Evolutionary conservation across 768 basidiomycete genomes (phyloP).

Genomic region (Kwoniella pini): DNA sequence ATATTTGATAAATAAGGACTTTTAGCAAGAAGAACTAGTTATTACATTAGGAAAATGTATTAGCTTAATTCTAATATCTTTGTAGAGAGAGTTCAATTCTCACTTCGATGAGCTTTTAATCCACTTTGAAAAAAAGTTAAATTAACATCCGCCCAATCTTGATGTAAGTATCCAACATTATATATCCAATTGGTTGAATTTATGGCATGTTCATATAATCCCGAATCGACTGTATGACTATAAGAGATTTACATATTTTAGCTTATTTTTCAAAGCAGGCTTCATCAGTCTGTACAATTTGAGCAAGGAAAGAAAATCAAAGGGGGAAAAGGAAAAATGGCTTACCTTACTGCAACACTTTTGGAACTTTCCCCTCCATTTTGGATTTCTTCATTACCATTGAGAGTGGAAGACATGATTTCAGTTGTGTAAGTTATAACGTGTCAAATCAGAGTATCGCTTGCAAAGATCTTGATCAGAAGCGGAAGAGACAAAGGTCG

Average conservation of each 20-base stretch:
- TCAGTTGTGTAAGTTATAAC: neutral
- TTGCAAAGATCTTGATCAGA: too few relatives aligned
- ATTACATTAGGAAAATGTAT: neutral
- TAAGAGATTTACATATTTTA: too few relatives aligned
- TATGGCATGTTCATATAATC: slow-evolving; percentile 18
- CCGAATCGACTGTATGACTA: slow-evolving; percentile 14
- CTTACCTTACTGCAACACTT: slow-evolving; percentile 16
- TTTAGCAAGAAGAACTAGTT: slow-evolving; percentile 76
- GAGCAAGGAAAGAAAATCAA: neutral
- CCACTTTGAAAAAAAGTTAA: slow-evolving; percentile 32
- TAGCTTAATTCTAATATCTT: neutral
- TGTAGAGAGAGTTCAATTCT: slow-evolving; percentile 11
- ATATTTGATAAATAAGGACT: slow-evolving; percentile 85
- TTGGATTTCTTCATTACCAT: neutral
- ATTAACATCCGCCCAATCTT: slow-evolving; percentile 43
- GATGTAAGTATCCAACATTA: slow-evolving; percentile 36
- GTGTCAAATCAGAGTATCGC: too few relatives aligned
- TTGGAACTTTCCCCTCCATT: slow-evolving; percentile 33
- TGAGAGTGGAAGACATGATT: slow-evolving; percentile 9
- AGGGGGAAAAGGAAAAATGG: neutral
- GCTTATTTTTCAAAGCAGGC: too few relatives aligned
- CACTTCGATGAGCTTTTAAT: slow-evolving; percentile 46
- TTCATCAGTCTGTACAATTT: too few relatives aligned
- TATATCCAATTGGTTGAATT: slow-evolving; percentile 31
- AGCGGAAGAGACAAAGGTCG: too few relatives aligned